Conservation (phyloP, 768 basidiomycete genomes). For the Butyriboletus loyo region DNA sequence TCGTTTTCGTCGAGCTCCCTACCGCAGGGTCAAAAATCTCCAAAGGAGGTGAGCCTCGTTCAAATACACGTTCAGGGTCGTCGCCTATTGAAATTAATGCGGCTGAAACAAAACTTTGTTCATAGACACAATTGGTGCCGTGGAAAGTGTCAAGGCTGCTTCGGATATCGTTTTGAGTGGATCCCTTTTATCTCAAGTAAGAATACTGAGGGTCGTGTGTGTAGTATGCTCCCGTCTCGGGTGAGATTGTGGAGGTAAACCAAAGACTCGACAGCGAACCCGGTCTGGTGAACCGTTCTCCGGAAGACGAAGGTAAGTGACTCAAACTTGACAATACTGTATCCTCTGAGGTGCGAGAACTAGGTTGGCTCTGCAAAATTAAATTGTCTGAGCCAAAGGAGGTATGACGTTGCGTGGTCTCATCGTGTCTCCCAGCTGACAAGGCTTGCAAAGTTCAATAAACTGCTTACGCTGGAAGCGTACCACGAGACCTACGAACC, state of each 20-base stretch:
- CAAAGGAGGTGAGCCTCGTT: conserved; percentile 64
- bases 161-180: conserved; percentile 76
- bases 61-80: background rate
- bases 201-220: conserved; percentile 7
- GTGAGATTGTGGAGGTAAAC: conserved; percentile 79
- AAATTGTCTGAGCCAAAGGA: conserved; percentile 73
- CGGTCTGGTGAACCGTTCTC: conserved; percentile 82
- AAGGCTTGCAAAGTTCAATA: conserved; percentile 50
- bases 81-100: background rate
- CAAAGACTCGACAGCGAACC: conserved; percentile 62
- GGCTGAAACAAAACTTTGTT: background rate
- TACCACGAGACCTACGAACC: conserved; percentile 63
- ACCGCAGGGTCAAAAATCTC: conserved; percentile 54
- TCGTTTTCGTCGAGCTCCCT: conserved; percentile 95
- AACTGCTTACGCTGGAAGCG: conserved; percentile 68
- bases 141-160: conserved; percentile 95
- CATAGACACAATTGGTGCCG: conserved; percentile 81
- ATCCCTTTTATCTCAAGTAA: background rate
- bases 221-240: conserved; percentile 92
- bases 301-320: conserved; percentile 73
- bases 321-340: background rate
- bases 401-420: conserved; percentile 40
- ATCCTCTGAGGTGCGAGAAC: background rate
- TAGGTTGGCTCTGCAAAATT: conserved; percentile 97
- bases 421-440: background rate